Evolutionary conservation across 176 grass and related monocot genomes (phyloP).

Genomic region (Phoenix dactylifera): DNA sequence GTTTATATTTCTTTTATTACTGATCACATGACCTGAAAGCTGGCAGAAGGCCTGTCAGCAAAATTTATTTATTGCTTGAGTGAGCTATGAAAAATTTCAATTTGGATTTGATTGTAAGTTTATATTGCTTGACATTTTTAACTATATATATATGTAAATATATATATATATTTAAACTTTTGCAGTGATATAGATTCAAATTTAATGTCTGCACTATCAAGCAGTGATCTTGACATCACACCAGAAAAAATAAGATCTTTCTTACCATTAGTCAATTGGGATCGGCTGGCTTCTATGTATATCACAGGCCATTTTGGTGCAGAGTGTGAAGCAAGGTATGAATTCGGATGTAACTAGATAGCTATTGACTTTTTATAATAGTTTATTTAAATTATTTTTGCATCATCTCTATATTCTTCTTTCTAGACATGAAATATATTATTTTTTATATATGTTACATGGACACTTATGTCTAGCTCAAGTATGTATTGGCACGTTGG

Average conservation of each 20-base stretch:
- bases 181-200: conserved; percentile 56
- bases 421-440: too few species aligned
- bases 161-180: neutral
- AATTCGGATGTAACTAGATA: too few species aligned
- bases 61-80: neutral
- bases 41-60: neutral
- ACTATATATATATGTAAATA: neutral
- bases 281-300: conserved; percentile 77
- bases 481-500: too few species aligned
- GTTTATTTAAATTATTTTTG: neutral
- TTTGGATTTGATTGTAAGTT: neutral
- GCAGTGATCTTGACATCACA: conserved; percentile 41
- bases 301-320: conserved; percentile 49
- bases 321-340: conserved; percentile 86
- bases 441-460: too few species aligned
- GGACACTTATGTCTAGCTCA: too few species aligned
- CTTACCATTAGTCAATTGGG: conserved; percentile 77
- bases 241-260: conserved; percentile 67
- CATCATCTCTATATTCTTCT: neutral
- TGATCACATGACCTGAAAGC: neutral
- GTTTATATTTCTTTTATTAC: conserved; percentile 4
- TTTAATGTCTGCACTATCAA: conserved; percentile 42
- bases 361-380: too few species aligned
- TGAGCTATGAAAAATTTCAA: too few species aligned
- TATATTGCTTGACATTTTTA: neutral